These are phyloP conservation scores for Wallacemonas collosoma DNA, from an alignment of 208 protist genomes.

Conservation along the genomic window DNA sequence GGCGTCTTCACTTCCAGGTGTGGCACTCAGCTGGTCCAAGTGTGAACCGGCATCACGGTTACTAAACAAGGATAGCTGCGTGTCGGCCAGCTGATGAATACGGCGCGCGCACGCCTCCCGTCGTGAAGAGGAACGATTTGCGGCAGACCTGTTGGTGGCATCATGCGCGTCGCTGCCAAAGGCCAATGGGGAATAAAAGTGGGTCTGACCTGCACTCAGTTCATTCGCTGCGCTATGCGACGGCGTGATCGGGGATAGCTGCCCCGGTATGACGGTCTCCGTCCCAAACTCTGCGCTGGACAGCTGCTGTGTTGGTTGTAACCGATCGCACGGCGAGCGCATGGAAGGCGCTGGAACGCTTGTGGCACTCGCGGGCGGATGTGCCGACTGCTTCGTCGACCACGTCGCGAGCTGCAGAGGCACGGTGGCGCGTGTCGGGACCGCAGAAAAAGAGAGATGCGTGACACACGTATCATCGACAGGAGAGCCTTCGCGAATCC, in stretches of 20 bases:
- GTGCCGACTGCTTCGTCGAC: neutral
- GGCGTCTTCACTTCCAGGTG: neutral
- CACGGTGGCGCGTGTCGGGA: neutral
- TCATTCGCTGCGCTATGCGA: neutral
- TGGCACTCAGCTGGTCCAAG: too few relatives aligned
- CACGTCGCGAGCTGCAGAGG: slow-evolving; percentile 10
- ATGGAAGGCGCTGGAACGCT: neutral
- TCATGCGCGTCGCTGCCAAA: neutral
- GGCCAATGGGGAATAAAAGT: slow-evolving; percentile 1
- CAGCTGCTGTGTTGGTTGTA: too few relatives aligned
- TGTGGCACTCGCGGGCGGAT: neutral
- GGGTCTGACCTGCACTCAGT: neutral
- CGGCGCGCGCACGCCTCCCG: neutral
- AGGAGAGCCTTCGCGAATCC: neutral
- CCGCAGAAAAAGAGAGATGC: slow-evolving; percentile 9
- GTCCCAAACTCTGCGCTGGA: too few relatives aligned
- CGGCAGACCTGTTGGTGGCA: neutral
- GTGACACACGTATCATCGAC: neutral
- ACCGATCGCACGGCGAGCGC: too few relatives aligned
- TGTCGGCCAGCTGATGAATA: slow-evolving; percentile 14
- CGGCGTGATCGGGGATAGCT: neutral
- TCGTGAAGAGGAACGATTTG: neutral
- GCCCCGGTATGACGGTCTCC: neutral
- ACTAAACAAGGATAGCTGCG: slow-evolving; percentile 8
- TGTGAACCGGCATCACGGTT: neutral